These are phyloP conservation scores for Cucurbita maxima DNA, from an alignment of 306 rosid species.

Conservation along the genomic window DNA sequence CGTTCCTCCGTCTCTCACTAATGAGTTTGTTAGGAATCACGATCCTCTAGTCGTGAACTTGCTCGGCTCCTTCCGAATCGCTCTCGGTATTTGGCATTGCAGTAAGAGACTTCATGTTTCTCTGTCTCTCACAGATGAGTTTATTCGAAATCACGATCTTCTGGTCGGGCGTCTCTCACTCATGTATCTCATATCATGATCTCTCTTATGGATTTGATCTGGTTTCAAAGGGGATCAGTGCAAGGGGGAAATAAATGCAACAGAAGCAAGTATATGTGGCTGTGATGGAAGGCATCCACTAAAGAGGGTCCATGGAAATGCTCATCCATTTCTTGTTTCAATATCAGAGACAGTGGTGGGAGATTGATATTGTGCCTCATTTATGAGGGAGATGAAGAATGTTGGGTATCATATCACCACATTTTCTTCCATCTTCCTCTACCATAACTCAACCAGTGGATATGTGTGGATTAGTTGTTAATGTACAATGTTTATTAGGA, in stretches of 20 bases:
- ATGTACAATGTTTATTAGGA: background rate
- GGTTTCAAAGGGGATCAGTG: background rate
- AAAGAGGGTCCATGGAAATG: slow-evolving; percentile 13
- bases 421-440: background rate
- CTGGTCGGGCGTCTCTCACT: slow-evolving; percentile 12
- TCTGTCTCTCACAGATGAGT: background rate
- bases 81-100: slow-evolving; percentile 19
- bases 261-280: slow-evolving; percentile 66
- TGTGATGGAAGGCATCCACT: slow-evolving; percentile 6
- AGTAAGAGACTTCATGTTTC: slow-evolving; percentile 33
- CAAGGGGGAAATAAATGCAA: slow-evolving; percentile 35
- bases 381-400: slow-evolving; percentile 7
- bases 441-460: background rate
- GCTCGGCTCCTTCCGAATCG: slow-evolving; percentile 22
- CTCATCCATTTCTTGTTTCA: background rate
- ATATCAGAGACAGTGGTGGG: slow-evolving; percentile 7
- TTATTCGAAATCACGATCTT: slow-evolving; percentile 52
- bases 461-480: background rate
- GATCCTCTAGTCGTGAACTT: slow-evolving; percentile 39
- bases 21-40: slow-evolving; percentile 41
- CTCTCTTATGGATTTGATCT: background rate
- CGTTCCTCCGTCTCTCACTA: slow-evolving; percentile 14
- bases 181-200: background rate
- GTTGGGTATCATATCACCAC: slow-evolving; percentile 1
- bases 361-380: background rate